Evolutionary conservation across 2,329 filamentous ascomycete species (phyloP), one percentile per base, ranked within the genome.

Genomic region (Phyllosticta ampelicida): DNA sequence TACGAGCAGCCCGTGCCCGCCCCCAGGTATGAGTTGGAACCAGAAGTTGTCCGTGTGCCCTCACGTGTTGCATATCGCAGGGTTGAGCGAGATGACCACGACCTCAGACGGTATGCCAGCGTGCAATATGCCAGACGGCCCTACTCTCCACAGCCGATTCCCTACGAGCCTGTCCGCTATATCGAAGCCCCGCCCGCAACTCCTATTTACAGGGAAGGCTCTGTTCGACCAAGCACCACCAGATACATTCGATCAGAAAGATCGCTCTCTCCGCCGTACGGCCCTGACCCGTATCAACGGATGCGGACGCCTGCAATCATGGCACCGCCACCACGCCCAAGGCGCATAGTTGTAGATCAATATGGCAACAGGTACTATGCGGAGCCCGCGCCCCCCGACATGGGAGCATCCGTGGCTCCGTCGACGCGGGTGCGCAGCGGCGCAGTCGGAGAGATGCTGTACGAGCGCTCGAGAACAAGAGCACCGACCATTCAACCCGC

Each of bases 361-460:
- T 89, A 85, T 71, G 90, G 90, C 48, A 88, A 89, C 68, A 84
- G 89, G 68, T 96, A 91, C 73, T 82, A 82, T 61, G 81, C 83
- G 62, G 76, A 78, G 49, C 71, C 80, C 18, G 63, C 58, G 10
- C 5, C 28, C 23, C 30, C 52, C 20, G 48, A 53, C 30, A 51
- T 48, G 23, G 13, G 57, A 23, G 53, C 57, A 54, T 84, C 82
- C 8, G 75, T 80, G 16, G 80, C 78, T 4, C 77, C 78, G 36
- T 67, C 66, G 28, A 70, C 73, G 60, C 74, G 74, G 30, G 65
- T 76, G 16, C 82, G 84, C 36, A 44, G 36, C 36, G 36, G 36
- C 36, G 36, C 36, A 44, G 36, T 44, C 28, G 73, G 77, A 21
- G 80, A 84, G 58, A 67, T 83, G 55, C 71, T 86, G 50, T 90